These are phyloP conservation scores for Lachancea dasiensis DNA, from an alignment of 805 yeast genomes.

Conservation along the genomic window DNA sequence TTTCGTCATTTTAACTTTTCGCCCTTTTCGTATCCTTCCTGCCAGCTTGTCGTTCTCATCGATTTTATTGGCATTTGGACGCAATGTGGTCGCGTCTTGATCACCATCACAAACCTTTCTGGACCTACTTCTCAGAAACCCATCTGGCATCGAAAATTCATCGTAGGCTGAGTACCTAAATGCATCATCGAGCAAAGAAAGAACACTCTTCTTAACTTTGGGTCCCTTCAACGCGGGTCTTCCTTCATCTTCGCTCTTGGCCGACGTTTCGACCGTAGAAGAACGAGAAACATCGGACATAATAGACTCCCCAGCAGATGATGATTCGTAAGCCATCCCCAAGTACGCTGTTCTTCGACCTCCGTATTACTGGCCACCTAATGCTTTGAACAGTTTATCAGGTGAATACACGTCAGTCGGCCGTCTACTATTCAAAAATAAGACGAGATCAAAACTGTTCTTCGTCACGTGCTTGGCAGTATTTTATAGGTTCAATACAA, in stretches of 20 bases:
- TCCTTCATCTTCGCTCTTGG: neutral
- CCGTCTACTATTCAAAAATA: neutral
- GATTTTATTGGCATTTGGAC: neutral
- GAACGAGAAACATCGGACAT: slow-evolving; percentile 4
- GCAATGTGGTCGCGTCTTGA: neutral
- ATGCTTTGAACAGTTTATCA: neutral
- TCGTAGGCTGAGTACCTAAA: slow-evolving; percentile 22
- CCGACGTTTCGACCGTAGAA: slow-evolving; percentile 2
- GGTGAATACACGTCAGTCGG: too few species aligned
- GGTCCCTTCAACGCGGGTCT: neutral
- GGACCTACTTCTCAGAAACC: slow-evolving; percentile 19
- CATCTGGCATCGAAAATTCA: slow-evolving; percentile 22
- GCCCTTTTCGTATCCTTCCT: too few species aligned
- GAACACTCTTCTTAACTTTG: slow-evolving; percentile 10
- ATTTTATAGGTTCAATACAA: slow-evolving; percentile 7
- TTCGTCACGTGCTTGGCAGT: too few species aligned
- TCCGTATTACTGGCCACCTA: neutral
- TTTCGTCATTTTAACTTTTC: neutral
- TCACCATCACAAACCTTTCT: neutral
- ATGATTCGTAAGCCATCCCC: slow-evolving; percentile 2
- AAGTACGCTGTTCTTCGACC: too few species aligned
- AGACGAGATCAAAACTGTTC: neutral
- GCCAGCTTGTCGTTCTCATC: neutral
- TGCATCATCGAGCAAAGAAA: slow-evolving; percentile 25
- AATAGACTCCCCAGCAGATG: slow-evolving; percentile 2